phyloP scores from a whole-genome alignment of 129 eudicot genomes.

The Chrysanthemum lavandulifolium region DNA sequence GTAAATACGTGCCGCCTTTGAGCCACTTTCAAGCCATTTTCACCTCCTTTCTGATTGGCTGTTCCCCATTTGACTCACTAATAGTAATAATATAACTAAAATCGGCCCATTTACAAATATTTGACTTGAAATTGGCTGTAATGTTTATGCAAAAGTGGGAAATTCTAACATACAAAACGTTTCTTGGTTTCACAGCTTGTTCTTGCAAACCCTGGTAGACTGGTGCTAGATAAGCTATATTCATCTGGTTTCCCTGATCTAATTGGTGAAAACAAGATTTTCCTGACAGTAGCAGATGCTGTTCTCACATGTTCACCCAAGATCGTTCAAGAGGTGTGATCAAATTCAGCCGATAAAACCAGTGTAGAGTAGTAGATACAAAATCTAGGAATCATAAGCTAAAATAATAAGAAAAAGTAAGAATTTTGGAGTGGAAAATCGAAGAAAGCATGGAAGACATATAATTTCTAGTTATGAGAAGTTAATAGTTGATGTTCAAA shows the following conservation, averaged over 20 bases:
- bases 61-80: not conserved
- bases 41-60: not conserved
- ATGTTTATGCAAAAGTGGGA: not conserved
- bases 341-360: not conserved
- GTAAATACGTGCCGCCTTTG: too few species aligned
- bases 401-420: not conserved
- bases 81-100: not conserved
- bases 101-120: not conserved
- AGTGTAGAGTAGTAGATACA: slow-evolving; percentile 22
- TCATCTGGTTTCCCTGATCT: slow-evolving; percentile 51
- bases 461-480: not conserved
- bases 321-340: slow-evolving; percentile 34
- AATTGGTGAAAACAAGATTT: slow-evolving; percentile 67
- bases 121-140: not conserved
- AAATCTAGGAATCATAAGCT: slow-evolving; percentile 17
- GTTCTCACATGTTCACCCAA: slow-evolving; percentile 55
- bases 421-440: not conserved
- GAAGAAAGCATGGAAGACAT: slow-evolving; percentile 10
- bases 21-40: too few species aligned
- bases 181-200: slow-evolving; percentile 48
- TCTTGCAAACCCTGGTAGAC: slow-evolving; percentile 70
- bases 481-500: not conserved
- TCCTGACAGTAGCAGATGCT: slow-evolving; percentile 68
- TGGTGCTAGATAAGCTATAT: slow-evolving; percentile 66
- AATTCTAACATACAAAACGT: not conserved